phyloP scores from a whole-genome alignment of 208 protist species.

The Trichomonas vaginalis region DNA sequence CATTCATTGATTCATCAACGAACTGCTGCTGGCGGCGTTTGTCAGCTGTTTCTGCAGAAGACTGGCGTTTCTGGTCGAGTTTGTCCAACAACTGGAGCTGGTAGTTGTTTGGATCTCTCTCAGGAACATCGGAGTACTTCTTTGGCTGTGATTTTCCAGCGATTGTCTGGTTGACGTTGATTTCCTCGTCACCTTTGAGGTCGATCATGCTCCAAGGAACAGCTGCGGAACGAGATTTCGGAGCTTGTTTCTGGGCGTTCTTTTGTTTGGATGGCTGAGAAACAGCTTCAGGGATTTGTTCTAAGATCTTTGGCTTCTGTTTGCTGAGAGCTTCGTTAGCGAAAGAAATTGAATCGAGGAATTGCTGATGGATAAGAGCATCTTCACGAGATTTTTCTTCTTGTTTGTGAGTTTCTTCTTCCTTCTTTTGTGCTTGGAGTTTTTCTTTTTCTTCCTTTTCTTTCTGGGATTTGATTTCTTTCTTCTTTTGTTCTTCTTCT shows the following conservation, averaged over 20 bases:
- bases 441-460: no score
- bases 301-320: no score
- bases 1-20: neutral
- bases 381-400: no score
- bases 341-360: no score
- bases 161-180: neutral
- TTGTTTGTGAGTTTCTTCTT: no score
- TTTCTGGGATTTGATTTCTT: no score
- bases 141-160: neutral
- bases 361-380: no score
- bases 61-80: neutral
- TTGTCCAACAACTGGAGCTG: neutral
- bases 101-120: neutral
- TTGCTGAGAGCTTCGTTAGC: no score
- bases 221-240: no score
- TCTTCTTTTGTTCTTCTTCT: no score
- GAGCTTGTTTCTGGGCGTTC: neutral
- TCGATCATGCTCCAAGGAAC: neutral
- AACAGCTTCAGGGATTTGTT: neutral
- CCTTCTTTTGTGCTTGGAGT: no score
- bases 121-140: neutral
- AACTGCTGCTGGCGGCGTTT: neutral
- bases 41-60: neutral
- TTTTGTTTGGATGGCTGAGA: neutral
- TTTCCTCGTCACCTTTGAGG: neutral